phyloP scores from a whole-genome alignment of 106 monocot species.

The Posidonia australis region DNA sequence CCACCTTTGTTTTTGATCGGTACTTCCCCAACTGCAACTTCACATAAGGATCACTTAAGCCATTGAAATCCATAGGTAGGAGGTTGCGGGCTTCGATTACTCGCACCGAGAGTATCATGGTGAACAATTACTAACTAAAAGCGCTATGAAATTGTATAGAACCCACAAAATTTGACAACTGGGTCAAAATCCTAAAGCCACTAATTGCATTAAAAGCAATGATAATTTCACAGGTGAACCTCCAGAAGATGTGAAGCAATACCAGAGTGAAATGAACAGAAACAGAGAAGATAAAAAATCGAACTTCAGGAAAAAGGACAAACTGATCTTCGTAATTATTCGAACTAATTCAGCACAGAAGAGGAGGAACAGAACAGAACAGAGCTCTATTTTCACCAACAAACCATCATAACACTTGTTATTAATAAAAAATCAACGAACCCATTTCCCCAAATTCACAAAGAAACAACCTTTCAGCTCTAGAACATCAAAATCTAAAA shows the following conservation, averaged over 20 bases:
- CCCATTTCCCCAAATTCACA: background rate
- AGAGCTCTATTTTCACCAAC: background rate
- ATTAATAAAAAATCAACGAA: too few relatives aligned
- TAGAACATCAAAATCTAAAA: background rate
- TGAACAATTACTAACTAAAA: background rate
- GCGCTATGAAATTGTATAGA: background rate
- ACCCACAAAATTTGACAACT: background rate
- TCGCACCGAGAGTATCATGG: slow-evolving; percentile 50
- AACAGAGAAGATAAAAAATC: background rate
- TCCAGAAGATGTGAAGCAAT: too few relatives aligned
- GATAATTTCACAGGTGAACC: background rate
- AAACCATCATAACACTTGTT: too few relatives aligned
- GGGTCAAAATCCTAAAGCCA: background rate
- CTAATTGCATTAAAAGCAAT: background rate
- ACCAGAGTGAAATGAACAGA: background rate
- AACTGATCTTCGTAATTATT: too few relatives aligned
- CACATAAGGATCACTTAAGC: slow-evolving; percentile 62
- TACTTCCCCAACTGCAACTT: slow-evolving; percentile 55
- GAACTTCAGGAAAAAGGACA: too few relatives aligned
- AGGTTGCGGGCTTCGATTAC: slow-evolving; percentile 66
- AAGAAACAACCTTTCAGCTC: background rate
- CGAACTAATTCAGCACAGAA: background rate
- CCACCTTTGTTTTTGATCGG: slow-evolving; percentile 36
- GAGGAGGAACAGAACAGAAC: too few relatives aligned
- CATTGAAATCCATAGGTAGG: slow-evolving; percentile 39